phyloP scores from a whole-genome alignment of 495 filamentous ascomycete genomes.

The Neurospora discreta region DNA sequence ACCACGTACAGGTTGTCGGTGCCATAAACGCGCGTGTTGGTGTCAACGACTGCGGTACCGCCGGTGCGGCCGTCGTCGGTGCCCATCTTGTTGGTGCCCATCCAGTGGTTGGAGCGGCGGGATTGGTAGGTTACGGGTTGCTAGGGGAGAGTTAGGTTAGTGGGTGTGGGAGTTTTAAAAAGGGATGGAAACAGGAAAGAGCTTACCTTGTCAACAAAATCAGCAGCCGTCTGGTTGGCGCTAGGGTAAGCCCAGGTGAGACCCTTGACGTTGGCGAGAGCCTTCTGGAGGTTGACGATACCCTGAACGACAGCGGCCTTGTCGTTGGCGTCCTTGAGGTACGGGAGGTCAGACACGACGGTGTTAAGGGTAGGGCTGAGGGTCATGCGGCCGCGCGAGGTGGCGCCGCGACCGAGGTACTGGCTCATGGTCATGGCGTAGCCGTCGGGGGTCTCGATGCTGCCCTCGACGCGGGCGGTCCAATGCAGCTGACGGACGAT shows the following conservation, averaged over 20 bases:
- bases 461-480: conserved; percentile 51
- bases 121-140: conserved; percentile 26
- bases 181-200: too few relatives aligned
- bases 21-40: conserved; percentile 58
- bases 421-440: conserved; percentile 50
- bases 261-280: conserved; percentile 38
- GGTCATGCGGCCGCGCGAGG: conserved; percentile 50
- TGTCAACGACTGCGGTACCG: conserved; percentile 62
- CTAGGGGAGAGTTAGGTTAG: not conserved
- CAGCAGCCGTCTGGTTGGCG: conserved; percentile 35
- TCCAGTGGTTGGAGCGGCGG: conserved; percentile 62
- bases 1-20: conserved; percentile 59
- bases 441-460: conserved; percentile 28
- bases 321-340: conserved; percentile 43
- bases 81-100: conserved; percentile 52
- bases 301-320: conserved; percentile 40
- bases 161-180: not conserved
- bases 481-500: conserved; percentile 56
- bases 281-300: conserved; percentile 47
- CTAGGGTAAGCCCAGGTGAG: conserved; percentile 46
- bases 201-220: conserved; percentile 38
- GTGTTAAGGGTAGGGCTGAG: conserved; percentile 48
- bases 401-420: conserved; percentile 53
- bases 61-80: conserved; percentile 50
- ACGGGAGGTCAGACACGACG: conserved; percentile 42